Base-by-base conservation (phyloP, 108 stramenopile genomes). In the Cyclotella atomus region DNA sequence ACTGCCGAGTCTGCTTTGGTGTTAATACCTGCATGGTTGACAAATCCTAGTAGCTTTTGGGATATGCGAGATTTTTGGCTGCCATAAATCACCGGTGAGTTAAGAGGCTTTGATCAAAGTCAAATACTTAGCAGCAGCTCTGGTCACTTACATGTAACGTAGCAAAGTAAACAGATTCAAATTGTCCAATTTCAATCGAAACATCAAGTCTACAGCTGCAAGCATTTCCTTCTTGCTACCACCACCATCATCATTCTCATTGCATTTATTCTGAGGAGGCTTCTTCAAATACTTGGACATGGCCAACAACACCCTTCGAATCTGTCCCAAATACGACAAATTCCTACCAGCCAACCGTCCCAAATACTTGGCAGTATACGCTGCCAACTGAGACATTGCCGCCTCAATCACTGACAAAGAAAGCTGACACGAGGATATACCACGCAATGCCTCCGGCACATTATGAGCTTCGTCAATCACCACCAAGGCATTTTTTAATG, bases 391-490 rank as follows among this genome's bases (percentile, higher is more conserved):
- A 14, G 74, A 52, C 23, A 77, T 20, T 24, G 91, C 90, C 10
- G 71, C 76, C 56, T 84, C 76, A 8, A 75, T 66, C 17, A 87
- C 71, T 21, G 76, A 41, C 25, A 90, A 50, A 4, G 87, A 67
- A 46, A 95, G 20, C 52, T 60, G 50, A 27, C 82, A 81, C 23
- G 88, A 85, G 35, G 84, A 82, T 32, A 95, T 32, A 21, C 44
- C 34, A 7, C 87, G 59, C 36, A 97, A 56, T 19, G 97, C 91
- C 65, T 96, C 95, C 10, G 95, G 92, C 24, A 99, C 34, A 76
- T 99, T 99, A 73, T 99, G 99, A 4, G 98, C 99, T 76, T 99
- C 99, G 71, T 99, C 99, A 38, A 98, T 70, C 17, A 99, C 73
- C 8, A 99, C 89, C 10, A 99, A 76, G 10, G 82, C 84, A 57